Conservation (phyloP, 208 protist species). For the Wallacemonas rigidus region DNA sequence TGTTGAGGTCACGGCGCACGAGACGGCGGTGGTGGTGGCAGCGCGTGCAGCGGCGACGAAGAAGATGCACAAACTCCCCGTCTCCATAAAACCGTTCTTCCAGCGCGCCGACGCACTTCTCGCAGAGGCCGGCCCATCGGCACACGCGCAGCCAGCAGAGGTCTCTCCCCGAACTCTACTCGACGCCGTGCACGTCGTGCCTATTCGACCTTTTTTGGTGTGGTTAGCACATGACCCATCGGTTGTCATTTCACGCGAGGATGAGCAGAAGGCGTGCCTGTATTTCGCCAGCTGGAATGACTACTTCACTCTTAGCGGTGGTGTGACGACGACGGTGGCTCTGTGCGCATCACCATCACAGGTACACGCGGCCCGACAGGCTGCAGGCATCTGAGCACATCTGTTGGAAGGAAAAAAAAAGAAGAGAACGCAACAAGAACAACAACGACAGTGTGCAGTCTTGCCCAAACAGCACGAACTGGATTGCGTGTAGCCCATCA, state of each 20-base stretch:
- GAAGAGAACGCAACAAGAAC: neutral
- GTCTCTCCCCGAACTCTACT: neutral
- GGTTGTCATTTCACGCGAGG: constrained; percentile 12
- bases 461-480: neutral
- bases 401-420: neutral
- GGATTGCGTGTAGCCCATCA: no score
- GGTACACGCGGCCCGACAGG: no score
- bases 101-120: neutral
- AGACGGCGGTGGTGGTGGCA: no score
- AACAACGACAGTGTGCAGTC: neutral
- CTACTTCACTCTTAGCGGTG: constrained; percentile 28
- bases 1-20: no score
- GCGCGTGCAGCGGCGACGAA: neutral
- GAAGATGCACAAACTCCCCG: neutral
- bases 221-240: neutral
- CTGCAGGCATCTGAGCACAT: no score
- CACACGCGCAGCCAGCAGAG: no score
- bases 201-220: neutral
- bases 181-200: neutral
- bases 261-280: constrained; percentile 23
- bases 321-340: constrained; percentile 17
- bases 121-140: neutral
- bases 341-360: constrained; percentile 9
- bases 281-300: constrained; percentile 36
- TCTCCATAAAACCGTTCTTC: neutral